Conservation (phyloP, 805 yeast genomes). For the Dipodascus albidus region DNA sequence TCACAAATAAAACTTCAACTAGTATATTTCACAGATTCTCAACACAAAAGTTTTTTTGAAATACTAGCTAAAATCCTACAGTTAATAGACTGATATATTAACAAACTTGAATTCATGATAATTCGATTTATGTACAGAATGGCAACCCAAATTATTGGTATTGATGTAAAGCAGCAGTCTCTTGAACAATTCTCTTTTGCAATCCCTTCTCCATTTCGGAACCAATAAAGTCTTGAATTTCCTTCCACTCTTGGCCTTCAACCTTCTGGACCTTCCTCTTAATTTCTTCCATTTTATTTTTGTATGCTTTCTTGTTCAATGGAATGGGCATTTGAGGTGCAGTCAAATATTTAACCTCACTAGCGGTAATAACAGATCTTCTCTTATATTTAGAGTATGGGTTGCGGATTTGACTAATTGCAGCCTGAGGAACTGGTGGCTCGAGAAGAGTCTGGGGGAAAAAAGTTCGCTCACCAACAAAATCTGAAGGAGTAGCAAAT, state of each 20-base stretch:
- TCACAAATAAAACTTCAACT: too few species aligned
- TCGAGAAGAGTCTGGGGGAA: slow-evolving; percentile 56
- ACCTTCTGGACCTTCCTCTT: slow-evolving; percentile 23
- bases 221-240: slow-evolving; percentile 46
- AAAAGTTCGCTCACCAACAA: slow-evolving; percentile 61
- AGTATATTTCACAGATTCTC: too few species aligned
- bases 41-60: too few species aligned
- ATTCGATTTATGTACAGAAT: neutral
- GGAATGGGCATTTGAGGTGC: slow-evolving; percentile 74
- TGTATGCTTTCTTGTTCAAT: slow-evolving; percentile 33
- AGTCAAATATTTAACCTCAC: slow-evolving; percentile 48
- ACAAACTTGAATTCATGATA: neutral
- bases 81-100: too few species aligned
- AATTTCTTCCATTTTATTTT: slow-evolving; percentile 15
- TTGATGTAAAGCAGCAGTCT: slow-evolving; percentile 1
- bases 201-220: slow-evolving; percentile 16
- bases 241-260: slow-evolving; percentile 33
- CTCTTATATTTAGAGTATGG: slow-evolving; percentile 59
- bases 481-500: slow-evolving; percentile 21
- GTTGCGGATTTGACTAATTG: slow-evolving; percentile 60
- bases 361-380: slow-evolving; percentile 37
- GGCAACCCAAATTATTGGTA: neutral
- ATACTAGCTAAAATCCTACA: too few species aligned
- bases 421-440: slow-evolving; percentile 59
- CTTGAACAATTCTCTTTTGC: neutral